phyloP scores from a whole-genome alignment of 106 monocot species.

The Dendrobium officinale region DNA sequence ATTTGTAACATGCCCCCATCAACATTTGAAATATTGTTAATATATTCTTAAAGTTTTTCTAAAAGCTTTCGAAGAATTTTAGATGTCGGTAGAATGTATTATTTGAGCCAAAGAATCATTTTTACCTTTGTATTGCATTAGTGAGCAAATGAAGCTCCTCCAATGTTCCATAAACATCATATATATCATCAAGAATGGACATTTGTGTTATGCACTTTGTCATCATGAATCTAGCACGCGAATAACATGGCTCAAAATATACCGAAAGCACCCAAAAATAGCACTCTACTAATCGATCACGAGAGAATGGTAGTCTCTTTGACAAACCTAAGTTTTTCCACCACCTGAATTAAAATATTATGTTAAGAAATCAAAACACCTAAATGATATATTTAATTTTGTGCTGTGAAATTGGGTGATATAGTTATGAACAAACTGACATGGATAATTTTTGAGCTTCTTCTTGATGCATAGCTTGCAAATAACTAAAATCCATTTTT shows the following conservation, averaged over 20 bases:
- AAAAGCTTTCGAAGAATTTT: background rate
- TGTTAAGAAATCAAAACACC: background rate
- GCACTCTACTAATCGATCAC: conserved; percentile 10
- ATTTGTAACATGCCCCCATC: no score
- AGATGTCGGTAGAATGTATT: background rate
- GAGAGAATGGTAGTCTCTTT: background rate
- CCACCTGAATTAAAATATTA: conserved; percentile 11
- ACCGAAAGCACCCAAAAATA: conserved; percentile 16
- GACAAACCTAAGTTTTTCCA: background rate
- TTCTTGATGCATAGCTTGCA: conserved; percentile 13
- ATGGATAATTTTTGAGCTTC: background rate
- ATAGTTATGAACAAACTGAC: background rate
- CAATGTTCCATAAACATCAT: conserved; percentile 7
- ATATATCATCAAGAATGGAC: conserved; percentile 2
- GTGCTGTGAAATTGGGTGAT: background rate
- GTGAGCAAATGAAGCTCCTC: conserved; percentile 7
- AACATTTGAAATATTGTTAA: no score
- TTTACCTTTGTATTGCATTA: background rate
- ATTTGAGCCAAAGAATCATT: background rate
- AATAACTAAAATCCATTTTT: conserved; percentile 8
- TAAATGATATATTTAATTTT: background rate
- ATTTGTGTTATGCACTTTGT: conserved; percentile 6
- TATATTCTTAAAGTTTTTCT: background rate
- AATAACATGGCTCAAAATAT: conserved; percentile 16
- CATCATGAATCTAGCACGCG: conserved; percentile 6